Evolutionary conservation across 2,329 filamentous ascomycete species (phyloP).

Genomic region (Fusarium kyushuense): DNA sequence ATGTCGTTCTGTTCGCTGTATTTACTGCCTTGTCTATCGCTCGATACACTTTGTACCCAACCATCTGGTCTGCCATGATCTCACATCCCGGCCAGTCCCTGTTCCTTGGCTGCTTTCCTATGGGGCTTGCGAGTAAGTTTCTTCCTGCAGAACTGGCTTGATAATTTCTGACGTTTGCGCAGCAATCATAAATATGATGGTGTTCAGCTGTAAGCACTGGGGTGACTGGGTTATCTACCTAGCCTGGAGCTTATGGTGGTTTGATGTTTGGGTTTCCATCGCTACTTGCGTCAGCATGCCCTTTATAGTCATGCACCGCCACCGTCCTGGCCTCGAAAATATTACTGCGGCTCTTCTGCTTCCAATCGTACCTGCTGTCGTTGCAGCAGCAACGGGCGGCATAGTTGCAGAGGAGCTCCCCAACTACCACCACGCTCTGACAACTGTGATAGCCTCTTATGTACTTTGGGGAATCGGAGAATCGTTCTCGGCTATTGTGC

Average conservation of each 20-base stretch:
- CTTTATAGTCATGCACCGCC: constrained; percentile 65
- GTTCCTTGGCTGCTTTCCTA: constrained; percentile 76
- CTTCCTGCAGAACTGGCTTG: neutral
- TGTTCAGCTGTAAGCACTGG: constrained; percentile 72
- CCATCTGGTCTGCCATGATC: constrained; percentile 75
- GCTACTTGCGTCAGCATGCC: constrained; percentile 66
- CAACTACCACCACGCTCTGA: constrained; percentile 65
- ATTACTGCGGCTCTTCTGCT: constrained; percentile 76
- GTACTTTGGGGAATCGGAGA: constrained; percentile 75
- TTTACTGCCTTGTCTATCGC: constrained; percentile 67
- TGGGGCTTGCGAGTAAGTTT: constrained; percentile 70
- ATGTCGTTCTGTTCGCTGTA: constrained; percentile 67
- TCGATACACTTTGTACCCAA: constrained; percentile 73
- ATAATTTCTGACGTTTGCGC: constrained; percentile 17
- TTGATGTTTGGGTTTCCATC: constrained; percentile 66
- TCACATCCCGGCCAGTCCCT: constrained; percentile 74
- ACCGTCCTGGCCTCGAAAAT: constrained; percentile 61
- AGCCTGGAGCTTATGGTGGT: constrained; percentile 70
- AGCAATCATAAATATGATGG: constrained; percentile 73
- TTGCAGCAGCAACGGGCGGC: constrained; percentile 73
- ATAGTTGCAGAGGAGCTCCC: constrained; percentile 71
- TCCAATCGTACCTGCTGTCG: constrained; percentile 74
- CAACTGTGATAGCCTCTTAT: constrained; percentile 74
- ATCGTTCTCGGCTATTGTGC: constrained; percentile 68
- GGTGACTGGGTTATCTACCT: constrained; percentile 66